Percentiles rank a stretch among this genome's conserved stretches.
Conservation (phyloP, 1,139 yeast genomes). For the Taiozyma sp. region DNA sequence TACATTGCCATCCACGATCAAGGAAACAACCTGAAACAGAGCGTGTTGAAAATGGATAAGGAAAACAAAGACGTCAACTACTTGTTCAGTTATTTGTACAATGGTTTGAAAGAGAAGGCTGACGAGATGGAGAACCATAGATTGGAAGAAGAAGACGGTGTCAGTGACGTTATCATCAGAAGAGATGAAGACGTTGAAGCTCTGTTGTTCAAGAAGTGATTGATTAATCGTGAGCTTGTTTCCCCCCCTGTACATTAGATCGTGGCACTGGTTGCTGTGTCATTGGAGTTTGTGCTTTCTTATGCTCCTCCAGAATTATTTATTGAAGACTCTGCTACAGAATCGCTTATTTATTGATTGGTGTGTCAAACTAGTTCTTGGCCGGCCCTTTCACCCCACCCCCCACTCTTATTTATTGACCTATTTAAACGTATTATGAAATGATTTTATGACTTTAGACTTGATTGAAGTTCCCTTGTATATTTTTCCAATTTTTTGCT, state of each 20-base stretch:
- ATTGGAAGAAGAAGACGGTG: not conserved
- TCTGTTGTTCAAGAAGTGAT: constrained; percentile 3
- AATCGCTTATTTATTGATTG: not conserved
- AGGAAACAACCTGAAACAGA: constrained; percentile 4
- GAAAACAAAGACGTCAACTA: constrained; percentile 12
- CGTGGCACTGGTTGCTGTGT: not conserved
- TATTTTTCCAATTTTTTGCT: not conserved
- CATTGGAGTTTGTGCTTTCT: not conserved
- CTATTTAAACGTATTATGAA: not conserved
- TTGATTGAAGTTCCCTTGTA: not conserved
- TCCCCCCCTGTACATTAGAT: not conserved
- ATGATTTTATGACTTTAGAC: not conserved
- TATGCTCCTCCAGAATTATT: not conserved
- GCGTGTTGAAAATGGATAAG: constrained; percentile 4
- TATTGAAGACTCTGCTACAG: not conserved
- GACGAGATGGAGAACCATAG: constrained; percentile 4
- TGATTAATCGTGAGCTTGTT: not conserved
- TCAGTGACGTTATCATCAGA: constrained; percentile 4
- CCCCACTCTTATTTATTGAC: not conserved
- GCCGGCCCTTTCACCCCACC: not conserved
- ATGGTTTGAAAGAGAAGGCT: constrained; percentile 8
- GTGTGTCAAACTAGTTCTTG: not conserved
- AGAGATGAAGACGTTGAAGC: constrained; percentile 6
- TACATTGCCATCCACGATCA: constrained; percentile 8
- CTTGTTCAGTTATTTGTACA: constrained; percentile 10